These are phyloP conservation scores for Sanguinoderma infundibulare DNA, from an alignment of 1,284 basidiomycete genomes.

Conservation along the genomic window DNA sequence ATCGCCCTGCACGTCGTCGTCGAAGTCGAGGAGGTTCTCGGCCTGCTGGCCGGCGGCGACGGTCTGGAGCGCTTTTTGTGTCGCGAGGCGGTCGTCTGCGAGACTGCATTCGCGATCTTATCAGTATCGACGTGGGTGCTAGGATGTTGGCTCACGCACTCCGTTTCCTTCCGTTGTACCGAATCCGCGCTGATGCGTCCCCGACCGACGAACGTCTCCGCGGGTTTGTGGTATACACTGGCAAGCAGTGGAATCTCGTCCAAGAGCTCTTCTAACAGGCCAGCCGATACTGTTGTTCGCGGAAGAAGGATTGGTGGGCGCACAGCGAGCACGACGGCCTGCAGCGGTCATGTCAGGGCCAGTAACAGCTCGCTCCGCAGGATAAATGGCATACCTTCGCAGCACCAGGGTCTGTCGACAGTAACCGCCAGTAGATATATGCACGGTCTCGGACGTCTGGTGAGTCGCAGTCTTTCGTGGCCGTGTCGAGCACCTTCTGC, in stretches of 20 bases:
- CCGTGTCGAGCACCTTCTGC: conserved; percentile 89
- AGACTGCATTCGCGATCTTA: conserved; percentile 37
- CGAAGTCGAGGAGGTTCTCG: conserved; percentile 95
- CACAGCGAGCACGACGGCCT: conserved; percentile 91
- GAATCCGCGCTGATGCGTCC: conserved; percentile 87
- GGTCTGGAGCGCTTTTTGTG: conserved; percentile 87
- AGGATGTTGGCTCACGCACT: conserved; percentile 45
- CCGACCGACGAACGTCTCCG: conserved; percentile 87
- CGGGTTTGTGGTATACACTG: conserved; percentile 96
- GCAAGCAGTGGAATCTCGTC: conserved; percentile 88
- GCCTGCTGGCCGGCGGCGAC: conserved; percentile 90
- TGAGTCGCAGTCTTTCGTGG: conserved; percentile 96
- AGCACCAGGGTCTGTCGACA: conserved; percentile 92
- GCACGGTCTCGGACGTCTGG: conserved; percentile 96
- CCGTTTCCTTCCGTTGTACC: conserved; percentile 70
- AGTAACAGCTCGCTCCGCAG: not conserved
- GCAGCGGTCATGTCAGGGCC: conserved; percentile 8
- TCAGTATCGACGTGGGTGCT: conserved; percentile 5
- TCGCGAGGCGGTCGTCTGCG: conserved; percentile 67
- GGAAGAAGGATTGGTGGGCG: conserved; percentile 94
- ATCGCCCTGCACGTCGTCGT: conserved; percentile 68
- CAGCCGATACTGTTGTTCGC: conserved; percentile 87
- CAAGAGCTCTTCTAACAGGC: conserved; percentile 91
- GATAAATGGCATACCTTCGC: conserved; percentile 69
- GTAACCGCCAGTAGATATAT: conserved; percentile 95